phyloP scores from a whole-genome alignment of 257 asterid species.

The Parsonsia alboflavescens region DNA sequence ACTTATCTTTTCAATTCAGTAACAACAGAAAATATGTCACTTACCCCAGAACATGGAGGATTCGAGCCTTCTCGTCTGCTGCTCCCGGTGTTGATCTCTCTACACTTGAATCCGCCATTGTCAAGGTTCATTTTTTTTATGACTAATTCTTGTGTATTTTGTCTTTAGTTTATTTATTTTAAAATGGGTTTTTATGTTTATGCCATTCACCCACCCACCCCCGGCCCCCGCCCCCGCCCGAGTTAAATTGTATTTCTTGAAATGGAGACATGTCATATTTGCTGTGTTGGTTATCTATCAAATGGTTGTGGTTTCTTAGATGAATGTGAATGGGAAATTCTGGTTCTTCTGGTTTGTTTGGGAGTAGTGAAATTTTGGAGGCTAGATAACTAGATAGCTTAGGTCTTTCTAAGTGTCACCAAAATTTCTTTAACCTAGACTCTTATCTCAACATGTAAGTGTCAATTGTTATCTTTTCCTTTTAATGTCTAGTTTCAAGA shows the following conservation, averaged over 20 bases:
- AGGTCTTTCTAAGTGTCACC: background rate
- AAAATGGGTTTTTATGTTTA: background rate
- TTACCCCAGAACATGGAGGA: conserved; percentile 19
- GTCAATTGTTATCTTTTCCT: background rate
- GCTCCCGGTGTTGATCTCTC: conserved; percentile 62
- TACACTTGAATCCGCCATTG: conserved; percentile 61
- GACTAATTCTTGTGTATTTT: background rate
- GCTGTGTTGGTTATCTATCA: background rate
- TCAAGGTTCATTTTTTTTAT: conserved; percentile 38
- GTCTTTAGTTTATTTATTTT: background rate
- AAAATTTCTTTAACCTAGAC: background rate
- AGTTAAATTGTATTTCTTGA: background rate
- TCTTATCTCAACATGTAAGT: background rate
- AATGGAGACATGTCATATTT: background rate
- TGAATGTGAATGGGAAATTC: background rate
- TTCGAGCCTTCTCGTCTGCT: conserved; percentile 65
- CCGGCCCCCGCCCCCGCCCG: too few species aligned
- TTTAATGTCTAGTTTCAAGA: background rate
- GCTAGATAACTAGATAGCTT: background rate
- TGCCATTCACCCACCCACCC: background rate
- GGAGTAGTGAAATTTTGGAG: background rate
- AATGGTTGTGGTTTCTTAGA: background rate
- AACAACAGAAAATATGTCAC: conserved; percentile 5
- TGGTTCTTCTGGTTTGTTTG: background rate
- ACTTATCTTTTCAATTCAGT: conserved; percentile 1